These are phyloP conservation scores for Teratosphaeria destructans DNA, from an alignment of 2,329 filamentous ascomycete genomes.

Conservation along the genomic window DNA sequence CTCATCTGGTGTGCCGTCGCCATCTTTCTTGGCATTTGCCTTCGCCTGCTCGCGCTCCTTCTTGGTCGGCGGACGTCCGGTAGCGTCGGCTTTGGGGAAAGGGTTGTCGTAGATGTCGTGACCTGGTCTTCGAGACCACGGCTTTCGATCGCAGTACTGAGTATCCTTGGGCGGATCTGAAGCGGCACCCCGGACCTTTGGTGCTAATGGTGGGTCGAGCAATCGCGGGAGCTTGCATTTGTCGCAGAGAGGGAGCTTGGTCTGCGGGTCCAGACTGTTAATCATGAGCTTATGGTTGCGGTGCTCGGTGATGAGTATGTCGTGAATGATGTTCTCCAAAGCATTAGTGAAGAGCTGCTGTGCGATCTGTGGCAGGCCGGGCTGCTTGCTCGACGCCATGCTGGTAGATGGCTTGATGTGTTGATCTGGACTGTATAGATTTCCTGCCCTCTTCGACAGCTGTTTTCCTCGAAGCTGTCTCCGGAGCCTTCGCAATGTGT, in stretches of 20 bases:
- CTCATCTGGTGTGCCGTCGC: slow-evolving; percentile 37
- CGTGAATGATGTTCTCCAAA: slow-evolving; percentile 66
- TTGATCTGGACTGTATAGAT: not conserved
- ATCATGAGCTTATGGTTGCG: slow-evolving; percentile 68
- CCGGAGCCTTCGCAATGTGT: not conserved
- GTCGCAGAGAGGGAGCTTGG: slow-evolving; percentile 60
- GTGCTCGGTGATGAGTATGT: slow-evolving; percentile 63
- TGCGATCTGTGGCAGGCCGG: slow-evolving; percentile 26
- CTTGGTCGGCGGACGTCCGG: slow-evolving; percentile 48
- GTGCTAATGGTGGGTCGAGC: slow-evolving; percentile 56
- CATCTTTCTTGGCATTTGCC: slow-evolving; percentile 30
- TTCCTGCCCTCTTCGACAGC: not conserved
- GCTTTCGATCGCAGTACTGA: slow-evolving; percentile 69
- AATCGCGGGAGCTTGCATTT: slow-evolving; percentile 65
- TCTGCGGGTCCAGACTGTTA: slow-evolving; percentile 63
- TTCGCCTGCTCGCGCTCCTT: slow-evolving; percentile 60
- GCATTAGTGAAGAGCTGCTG: slow-evolving; percentile 62
- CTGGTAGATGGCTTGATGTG: not conserved
- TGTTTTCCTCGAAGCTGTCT: not conserved
- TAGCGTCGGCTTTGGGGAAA: slow-evolving; percentile 60
- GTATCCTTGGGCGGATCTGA: slow-evolving; percentile 27
- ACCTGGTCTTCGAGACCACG: slow-evolving; percentile 64
- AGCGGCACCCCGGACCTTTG: slow-evolving; percentile 21
- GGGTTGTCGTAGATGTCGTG: slow-evolving; percentile 77
- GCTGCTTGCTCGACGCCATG: not conserved